A percentile compares a stretch with the other conserved stretches of the same genome.
phyloP scores from a whole-genome alignment of 441 rosid species.

The Rhodomyrtus psidioides region DNA sequence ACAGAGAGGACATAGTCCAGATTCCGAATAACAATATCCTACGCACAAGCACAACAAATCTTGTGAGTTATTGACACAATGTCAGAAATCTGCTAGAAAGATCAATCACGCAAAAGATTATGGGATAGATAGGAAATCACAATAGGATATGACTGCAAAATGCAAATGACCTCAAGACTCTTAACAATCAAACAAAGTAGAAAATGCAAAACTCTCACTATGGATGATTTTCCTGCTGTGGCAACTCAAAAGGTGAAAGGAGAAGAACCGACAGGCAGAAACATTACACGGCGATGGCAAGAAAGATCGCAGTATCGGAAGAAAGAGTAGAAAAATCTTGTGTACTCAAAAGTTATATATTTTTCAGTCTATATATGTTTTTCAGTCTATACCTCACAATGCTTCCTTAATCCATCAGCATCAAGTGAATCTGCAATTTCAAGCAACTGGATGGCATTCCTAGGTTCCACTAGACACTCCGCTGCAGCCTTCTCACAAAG shows the following conservation, averaged over 20 bases:
- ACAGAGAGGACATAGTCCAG: conserved; percentile 77
- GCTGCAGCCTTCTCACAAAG: conserved; percentile 91
- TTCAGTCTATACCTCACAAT: conserved; percentile 63
- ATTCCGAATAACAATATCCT: conserved; percentile 85
- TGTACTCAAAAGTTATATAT: no score
- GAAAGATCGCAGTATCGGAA: not conserved
- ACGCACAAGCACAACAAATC: conserved; percentile 10
- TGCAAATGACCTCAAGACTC: not conserved
- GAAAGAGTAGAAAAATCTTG: not conserved
- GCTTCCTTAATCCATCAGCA: conserved; percentile 78
- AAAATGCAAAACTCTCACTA: not conserved
- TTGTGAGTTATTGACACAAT: not conserved
- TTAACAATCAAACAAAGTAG: not conserved
- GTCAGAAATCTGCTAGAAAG: not conserved
- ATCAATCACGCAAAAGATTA: not conserved
- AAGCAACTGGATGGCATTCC: conserved; percentile 79
- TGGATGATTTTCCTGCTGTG: not conserved
- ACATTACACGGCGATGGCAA: not conserved
- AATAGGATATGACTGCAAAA: not conserved
- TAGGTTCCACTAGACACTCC: conserved; percentile 82
- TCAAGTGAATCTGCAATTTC: conserved; percentile 96
- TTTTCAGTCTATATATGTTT: not conserved
- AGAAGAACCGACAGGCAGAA: not conserved
- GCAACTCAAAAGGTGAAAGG: not conserved
- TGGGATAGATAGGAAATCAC: not conserved